phyloP scores from a whole-genome alignment of 257 asterid species.

The Lavandula angustifolia region DNA sequence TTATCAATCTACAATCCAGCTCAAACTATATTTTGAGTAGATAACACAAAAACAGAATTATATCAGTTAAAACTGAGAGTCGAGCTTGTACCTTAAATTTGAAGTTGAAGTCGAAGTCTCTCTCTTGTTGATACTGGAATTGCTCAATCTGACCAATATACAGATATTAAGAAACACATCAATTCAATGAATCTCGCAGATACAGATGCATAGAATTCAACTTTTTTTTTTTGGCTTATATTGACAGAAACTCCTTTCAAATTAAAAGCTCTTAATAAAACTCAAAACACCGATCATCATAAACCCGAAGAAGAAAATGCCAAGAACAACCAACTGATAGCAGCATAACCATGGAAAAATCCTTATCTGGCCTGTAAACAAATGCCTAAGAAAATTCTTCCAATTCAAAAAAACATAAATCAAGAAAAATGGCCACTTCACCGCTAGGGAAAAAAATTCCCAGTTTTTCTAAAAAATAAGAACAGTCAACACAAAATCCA shows the following conservation, averaged over 20 bases:
- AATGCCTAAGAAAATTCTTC: not conserved
- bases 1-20: conserved; percentile 41
- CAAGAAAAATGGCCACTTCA: not conserved
- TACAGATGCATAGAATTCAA: too few species aligned
- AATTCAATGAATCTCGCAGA: not conserved
- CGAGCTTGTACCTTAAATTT: conserved; percentile 18
- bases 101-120: not conserved
- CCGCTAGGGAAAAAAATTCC: not conserved
- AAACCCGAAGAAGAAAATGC: not conserved
- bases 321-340: not conserved
- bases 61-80: not conserved
- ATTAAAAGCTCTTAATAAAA: not conserved
- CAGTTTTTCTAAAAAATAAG: not conserved
- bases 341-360: not conserved
- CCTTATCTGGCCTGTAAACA: not conserved
- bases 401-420: not conserved
- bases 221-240: too few species aligned
- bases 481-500: not conserved
- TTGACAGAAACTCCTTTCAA: not conserved
- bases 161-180: not conserved
- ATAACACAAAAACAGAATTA: not conserved
- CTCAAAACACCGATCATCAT: not conserved
- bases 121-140: conserved; percentile 1
- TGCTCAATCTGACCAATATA: conserved; percentile 4
- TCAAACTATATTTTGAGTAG: conserved; percentile 43